Evolutionary conservation across 1,139 yeast genomes (phyloP).

Genomic region (Chernovozyma sophiae-reginae): DNA sequence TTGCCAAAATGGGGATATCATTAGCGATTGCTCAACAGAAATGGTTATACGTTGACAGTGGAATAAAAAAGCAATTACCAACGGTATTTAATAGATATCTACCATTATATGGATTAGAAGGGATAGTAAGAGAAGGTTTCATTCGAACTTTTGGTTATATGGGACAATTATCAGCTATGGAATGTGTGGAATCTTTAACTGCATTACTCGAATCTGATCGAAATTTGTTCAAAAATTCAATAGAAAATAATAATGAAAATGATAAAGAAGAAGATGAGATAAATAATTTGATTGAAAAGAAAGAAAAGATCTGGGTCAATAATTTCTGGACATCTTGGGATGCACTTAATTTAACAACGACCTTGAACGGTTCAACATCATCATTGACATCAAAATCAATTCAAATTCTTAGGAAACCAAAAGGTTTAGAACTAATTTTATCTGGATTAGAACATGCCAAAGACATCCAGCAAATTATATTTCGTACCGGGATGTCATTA

Average conservation of each 20-base stretch:
- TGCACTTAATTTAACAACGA: constrained; percentile 54
- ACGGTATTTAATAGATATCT: constrained; percentile 66
- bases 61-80: constrained; percentile 70
- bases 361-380: constrained; percentile 11
- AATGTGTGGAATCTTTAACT: constrained; percentile 82
- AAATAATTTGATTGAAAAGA: constrained; percentile 40
- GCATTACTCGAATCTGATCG: constrained; percentile 76
- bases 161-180: constrained; percentile 88
- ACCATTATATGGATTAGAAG: constrained; percentile 77
- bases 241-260: constrained; percentile 12
- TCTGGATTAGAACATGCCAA: constrained; percentile 82
- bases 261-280: constrained; percentile 36
- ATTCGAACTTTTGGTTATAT: constrained; percentile 81
- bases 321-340: constrained; percentile 98
- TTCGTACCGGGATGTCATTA: constrained; percentile 83
- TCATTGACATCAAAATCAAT: constrained; percentile 9
- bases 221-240: constrained; percentile 15
- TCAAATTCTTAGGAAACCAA: constrained; percentile 24
- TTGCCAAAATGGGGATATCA: constrained; percentile 96
- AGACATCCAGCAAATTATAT: constrained; percentile 75
- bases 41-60: constrained; percentile 88
- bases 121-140: constrained; percentile 81
- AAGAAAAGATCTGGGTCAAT: constrained; percentile 74
- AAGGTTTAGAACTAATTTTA: constrained; percentile 54
- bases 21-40: constrained; percentile 83